Base-by-base conservation (phyloP, 2,329 filamentous ascomycete genomes). In the Aspergillus fructus region DNA sequence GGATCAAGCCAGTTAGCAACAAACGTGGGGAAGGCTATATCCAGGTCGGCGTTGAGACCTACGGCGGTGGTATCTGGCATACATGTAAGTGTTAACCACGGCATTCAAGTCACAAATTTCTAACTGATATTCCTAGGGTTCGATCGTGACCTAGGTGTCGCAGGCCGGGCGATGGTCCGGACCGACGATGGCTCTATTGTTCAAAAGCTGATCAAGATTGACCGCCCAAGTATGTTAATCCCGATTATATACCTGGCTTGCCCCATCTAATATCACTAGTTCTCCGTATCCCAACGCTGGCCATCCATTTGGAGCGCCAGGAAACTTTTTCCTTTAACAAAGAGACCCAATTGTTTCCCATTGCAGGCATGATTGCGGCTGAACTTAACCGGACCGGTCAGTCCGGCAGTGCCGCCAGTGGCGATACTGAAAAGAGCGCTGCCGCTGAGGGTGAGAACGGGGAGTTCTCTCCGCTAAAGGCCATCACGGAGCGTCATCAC, bases 41-140 rank as follows among this genome's bases (percentile, higher is more conserved):
- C 62, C 94, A 99, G 77, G 88, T 99, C 56, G 94, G 93, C 53
- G 93, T 97, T 51, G 94, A 99, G 81, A 93, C 91, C 2, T 99
- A 99, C 71, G 94, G 94, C 53, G 94, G 94, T 60, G 94, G 94
- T 55, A 88, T 97, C 69, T 97, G 93, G 93, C 93, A 97, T 76
- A 96, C 91, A 47, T 99, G 86, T 80, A 59, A 49, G 68, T 62
- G 49, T 9, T 41, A 41, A 23, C 11, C 47, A 24, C 11, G 8
- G n/a, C 4, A 19, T 6, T 48, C 6, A 9, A 8, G 9, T 30
- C 40, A 4, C 5, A 3, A n/a, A n/a, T 21, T 23, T 8, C 45
- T 50, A 45, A 42, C 62, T 68, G 55, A 68, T 37, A 8, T 3
- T 9, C 46, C 4, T 50, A 80, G 78, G 89, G 94, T 99, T 99